These are phyloP conservation scores for Alliaria petiolata DNA, from an alignment of 345 rosid genomes.

Conservation along the genomic window DNA sequence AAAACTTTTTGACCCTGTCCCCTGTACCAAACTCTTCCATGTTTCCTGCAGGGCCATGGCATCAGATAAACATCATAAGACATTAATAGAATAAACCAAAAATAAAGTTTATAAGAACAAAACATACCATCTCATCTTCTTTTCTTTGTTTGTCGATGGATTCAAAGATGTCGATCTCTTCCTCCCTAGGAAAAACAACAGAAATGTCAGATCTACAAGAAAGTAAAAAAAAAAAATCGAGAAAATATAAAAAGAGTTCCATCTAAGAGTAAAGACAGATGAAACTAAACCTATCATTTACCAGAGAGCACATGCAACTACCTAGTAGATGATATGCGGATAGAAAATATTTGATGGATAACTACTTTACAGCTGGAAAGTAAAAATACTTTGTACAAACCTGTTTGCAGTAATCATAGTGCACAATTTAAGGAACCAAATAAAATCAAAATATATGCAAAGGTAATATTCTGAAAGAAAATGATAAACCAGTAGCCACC, in stretches of 20 bases:
- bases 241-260: background rate
- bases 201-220: slow-evolving; percentile 1
- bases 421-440: background rate
- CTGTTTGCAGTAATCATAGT: background rate
- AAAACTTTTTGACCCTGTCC: slow-evolving; percentile 42
- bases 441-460: background rate
- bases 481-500: slow-evolving; percentile 38
- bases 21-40: slow-evolving; percentile 61
- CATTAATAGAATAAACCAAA: background rate
- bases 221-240: background rate
- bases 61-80: background rate
- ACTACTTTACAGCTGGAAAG: background rate
- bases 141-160: slow-evolving; percentile 69
- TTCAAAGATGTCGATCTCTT: slow-evolving; percentile 89
- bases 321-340: background rate
- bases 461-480: background rate
- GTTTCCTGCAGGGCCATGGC: slow-evolving; percentile 47
- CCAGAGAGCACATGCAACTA: background rate
- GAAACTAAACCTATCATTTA: background rate
- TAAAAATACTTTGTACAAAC: background rate
- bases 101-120: background rate
- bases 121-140: slow-evolving; percentile 69
- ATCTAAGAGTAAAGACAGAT: background rate
- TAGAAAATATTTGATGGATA: background rate
- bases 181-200: slow-evolving; percentile 51